Base-by-base conservation (phyloP, 2,329 filamentous ascomycete species). In the Fusarium vanettenii region DNA sequence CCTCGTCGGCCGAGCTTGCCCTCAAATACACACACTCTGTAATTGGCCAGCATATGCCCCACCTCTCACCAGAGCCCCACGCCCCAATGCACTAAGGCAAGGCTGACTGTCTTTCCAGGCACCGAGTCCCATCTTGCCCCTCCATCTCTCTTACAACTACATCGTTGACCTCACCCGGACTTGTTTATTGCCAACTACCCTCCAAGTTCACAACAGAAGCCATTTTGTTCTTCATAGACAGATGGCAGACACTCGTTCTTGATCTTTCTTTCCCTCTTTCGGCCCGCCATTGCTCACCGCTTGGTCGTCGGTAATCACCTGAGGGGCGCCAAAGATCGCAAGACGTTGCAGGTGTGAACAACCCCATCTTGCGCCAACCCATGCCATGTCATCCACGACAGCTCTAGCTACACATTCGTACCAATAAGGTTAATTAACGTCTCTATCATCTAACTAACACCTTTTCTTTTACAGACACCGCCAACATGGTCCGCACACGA, bases 401-500 rank as follows among this genome's bases (percentile, higher is more conserved):
- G 25, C 43, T 27, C 22, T 11, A 37, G n/a, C 31, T 25, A 20
- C 45, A 11, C 13, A 18, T 2, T 35, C 25, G 22, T 5, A 11
- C 16, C 18, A 8, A 5, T 18, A 1, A 9, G 3, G 4, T 29
- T 20, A 6, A 1, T 9, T 13, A 3, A 1, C 5, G 4, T 6
- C 11, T 27, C 29, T 9, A 18, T 9, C 31, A 39, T 55, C 6
- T 20, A 35, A 14, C 76, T 78, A 39, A 79, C 25, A 20, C 29
- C 10, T 31, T 56, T 31, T n/a, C 14, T 61, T 29, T 61, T 50
- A 33, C 18, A 74, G 67, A 35, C 41, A 27, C 39, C 59, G 33
- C 65, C 55, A 63, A 60, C 22, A 82, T 82, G 81, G 78, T 79
- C 43, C 73, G 78, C 37, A 82, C 79, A 39, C 76, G 80, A 70